Percentiles rank a stretch among this genome's conserved stretches.
Conservation (phyloP, 2,329 filamentous ascomycete species). For the Zymoseptoria passerinii region DNA sequence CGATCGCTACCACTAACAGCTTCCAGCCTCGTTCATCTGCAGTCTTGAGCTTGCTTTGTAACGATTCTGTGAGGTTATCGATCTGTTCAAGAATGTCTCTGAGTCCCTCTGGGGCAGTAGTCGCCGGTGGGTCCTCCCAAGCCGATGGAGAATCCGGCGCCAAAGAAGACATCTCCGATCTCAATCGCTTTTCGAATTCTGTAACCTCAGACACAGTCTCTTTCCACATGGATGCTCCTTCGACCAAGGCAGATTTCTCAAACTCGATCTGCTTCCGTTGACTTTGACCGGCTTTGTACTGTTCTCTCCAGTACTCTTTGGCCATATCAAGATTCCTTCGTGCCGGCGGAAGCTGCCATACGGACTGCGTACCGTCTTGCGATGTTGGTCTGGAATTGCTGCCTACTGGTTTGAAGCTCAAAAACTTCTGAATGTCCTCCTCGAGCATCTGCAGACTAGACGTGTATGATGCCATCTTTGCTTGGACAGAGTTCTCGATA, state of each 20-base stretch:
- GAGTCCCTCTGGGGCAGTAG: constrained; percentile 18
- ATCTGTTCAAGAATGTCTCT: constrained; percentile 45
- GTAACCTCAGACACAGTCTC: constrained; percentile 52
- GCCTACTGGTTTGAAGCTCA: constrained; percentile 30
- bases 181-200: constrained; percentile 57
- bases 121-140: constrained; percentile 22
- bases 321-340: constrained; percentile 64
- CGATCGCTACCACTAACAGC: constrained; percentile 64
- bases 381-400: constrained; percentile 6
- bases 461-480: constrained; percentile 63
- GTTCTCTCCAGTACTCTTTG: constrained; percentile 60
- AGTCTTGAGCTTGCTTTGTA: constrained; percentile 47
- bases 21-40: constrained; percentile 63
- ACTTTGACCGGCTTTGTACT: constrained; percentile 49
- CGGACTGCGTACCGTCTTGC: constrained; percentile 16
- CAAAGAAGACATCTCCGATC: constrained; percentile 44
- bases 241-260: constrained; percentile 57
- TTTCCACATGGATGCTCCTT: constrained; percentile 60
- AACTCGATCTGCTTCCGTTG: constrained; percentile 50
- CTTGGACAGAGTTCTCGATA: constrained; percentile 57
- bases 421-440: constrained; percentile 50
- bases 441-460: constrained; percentile 60
- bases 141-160: constrained; percentile 17
- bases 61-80: constrained; percentile 45
- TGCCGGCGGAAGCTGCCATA: constrained; percentile 50